Evolutionary conservation across 306 rosid species (phyloP).

Genomic region (Casuarina cunninghamiana): DNA sequence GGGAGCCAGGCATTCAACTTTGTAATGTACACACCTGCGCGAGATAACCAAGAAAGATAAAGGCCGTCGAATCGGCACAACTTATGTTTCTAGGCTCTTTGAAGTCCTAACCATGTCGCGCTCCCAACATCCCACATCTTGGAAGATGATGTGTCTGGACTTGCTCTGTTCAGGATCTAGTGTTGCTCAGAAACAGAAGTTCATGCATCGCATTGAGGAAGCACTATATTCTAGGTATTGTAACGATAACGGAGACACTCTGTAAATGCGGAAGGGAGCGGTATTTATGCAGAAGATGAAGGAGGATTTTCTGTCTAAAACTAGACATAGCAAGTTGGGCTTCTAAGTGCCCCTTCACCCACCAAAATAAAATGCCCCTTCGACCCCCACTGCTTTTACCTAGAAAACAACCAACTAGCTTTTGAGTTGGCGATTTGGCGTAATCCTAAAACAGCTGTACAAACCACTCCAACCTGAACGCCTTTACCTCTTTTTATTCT

Average conservation of each 20-base stretch:
- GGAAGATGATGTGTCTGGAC: too few relatives aligned
- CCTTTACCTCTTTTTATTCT: slow-evolving; percentile 23
- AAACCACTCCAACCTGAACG: slow-evolving; percentile 28
- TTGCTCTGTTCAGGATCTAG: too few relatives aligned
- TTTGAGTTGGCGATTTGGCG: slow-evolving; percentile 46
- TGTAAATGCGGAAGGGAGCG: not conserved
- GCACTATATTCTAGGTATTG: not conserved
- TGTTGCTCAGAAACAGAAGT: not conserved
- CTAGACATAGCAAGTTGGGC: too few relatives aligned
- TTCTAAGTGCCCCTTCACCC: too few relatives aligned
- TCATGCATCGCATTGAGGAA: not conserved
- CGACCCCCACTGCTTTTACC: slow-evolving; percentile 4
- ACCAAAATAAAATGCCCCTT: not conserved
- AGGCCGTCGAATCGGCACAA: too few relatives aligned
- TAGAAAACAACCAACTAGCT: slow-evolving; percentile 33
- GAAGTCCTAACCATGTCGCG: too few relatives aligned
- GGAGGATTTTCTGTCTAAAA: too few relatives aligned
- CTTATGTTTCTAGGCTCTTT: too few relatives aligned
- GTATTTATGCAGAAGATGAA: slow-evolving; percentile 11
- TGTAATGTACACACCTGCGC: not conserved
- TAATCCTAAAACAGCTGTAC: slow-evolving; percentile 25
- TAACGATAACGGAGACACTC: not conserved
- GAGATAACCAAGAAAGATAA: too few relatives aligned
- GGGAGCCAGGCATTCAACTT: slow-evolving; percentile 41
- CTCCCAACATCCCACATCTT: too few relatives aligned